Evolutionary conservation across 805 yeast species (phyloP), one percentile per base, ranked within the genome.

Genomic region (Teunomyces aglyptinius): DNA sequence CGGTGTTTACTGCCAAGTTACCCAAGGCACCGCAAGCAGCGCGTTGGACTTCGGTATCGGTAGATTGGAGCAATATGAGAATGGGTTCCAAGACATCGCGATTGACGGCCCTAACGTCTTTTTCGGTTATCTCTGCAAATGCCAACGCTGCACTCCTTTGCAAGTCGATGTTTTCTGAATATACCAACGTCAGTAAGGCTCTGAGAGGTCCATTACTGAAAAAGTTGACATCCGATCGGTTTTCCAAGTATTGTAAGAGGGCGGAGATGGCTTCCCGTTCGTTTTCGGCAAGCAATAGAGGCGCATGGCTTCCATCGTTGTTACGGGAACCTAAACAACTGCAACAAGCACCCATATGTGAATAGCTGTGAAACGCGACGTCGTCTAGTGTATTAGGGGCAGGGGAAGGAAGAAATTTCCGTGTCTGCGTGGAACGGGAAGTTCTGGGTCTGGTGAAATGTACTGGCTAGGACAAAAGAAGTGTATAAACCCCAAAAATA

Each of bases 1-100:
- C 97, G 60, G 90, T 91, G 70, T 94, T 90, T 27, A 94, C 99
- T 2, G 99, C 99, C 59, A 94, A 74, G 59, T 94, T 94, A n/a
- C 99, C 99, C 55, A 94, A 73, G 2, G 99, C 98, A 5, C 98
- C 99, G 68, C 98, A 92, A 0, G 99, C 97, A 6, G 99, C 99
- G 45, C 98, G 80, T 70, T 94, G 98, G 31, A 94, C 96, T 69
- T 94, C 99, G 47, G 91, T 80, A 65, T 94, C 99, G 15, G 85
- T 76, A 50, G 87, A 81, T 65, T 92, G 96, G 54, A 94, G 74
- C 42, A 94, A 76, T 41, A 89, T 87, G 50, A 94, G 75, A 35
- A 94, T 91, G 42, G 98, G 99, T 65, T 94, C 97, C 55, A 94
- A 74, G 3, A 92, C 97, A 55, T 89, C 96, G 48, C 95, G 77